Base-by-base conservation (phyloP, 2,329 filamentous ascomycete genomes). In the Allantophomopsis cytisporea region DNA sequence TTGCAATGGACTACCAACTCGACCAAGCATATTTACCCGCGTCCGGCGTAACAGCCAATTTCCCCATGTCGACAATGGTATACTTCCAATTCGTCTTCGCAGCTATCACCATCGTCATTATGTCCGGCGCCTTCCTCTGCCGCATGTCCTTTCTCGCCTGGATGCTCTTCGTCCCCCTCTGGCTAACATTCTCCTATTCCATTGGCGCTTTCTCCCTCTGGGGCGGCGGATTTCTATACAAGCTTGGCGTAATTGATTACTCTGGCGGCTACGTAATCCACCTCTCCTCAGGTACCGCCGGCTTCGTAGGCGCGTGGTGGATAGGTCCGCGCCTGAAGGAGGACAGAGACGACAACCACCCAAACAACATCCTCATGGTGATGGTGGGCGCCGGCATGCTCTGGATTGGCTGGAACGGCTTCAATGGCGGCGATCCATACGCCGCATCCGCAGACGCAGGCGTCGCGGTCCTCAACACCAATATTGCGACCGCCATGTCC, bases 81-180 rank as follows among this genome's bases (percentile, higher is more conserved):
- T 70, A 70, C 50, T 69, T 69, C 54, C 66, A 70, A 45, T 69
- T 69, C 45, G 65, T 68, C 36, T 69, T 70, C 51, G 66, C 65
- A 0, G 65, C 65, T 33, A 69, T 69, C 45, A 69, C 66, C 0
- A 47, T 69, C 1, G 58, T 67, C 38, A 63, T 69, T 35, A 50
- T 63, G 39, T 66, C 64, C 0, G 66, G 66, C 5, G 59, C 63
- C 5, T 61, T 61, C 30, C 57, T 70, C 1, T 61, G 64, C 18
- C 57, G 66, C 32, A 68, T 69, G 62, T 68, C 63, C 47, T 68
- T 70, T 47, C 50, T 54, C 8, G 66, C 66, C 28, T 70, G 66
- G 66, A 67, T 68, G 61, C 45, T 67, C 14, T 70, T 67, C 47
- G 65, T 68, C 18, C 66, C 66, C 2, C 57, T 70, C 11, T 69